A percentile compares a stretch with the other conserved stretches of the same genome.
These are phyloP conservation scores for Xylariaceae sp. DNA, from an alignment of 2,329 filamentous ascomycete genomes.

Conservation along the genomic window DNA sequence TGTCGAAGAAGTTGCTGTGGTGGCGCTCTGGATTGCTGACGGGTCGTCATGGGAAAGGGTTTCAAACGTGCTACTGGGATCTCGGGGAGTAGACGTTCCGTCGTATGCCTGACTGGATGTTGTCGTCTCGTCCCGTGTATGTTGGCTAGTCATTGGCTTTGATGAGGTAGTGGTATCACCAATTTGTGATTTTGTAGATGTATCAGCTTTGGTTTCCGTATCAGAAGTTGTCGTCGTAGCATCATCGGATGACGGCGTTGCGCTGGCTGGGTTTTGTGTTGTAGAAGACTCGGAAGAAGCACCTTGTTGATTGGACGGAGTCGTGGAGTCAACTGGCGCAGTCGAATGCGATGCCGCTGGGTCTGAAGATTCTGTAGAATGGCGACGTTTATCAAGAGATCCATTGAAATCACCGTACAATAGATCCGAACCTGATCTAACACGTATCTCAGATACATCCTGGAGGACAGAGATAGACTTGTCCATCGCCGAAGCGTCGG, in stretches of 20 bases:
- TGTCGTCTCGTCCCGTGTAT: too few species aligned
- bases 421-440: constrained; percentile 9
- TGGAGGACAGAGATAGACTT: constrained; percentile 7
- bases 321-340: neutral
- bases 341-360: neutral
- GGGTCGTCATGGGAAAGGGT: too few species aligned
- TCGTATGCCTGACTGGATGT: too few species aligned
- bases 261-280: neutral
- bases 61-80: too few species aligned
- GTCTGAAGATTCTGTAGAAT: constrained; percentile 6
- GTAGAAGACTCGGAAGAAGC: neutral
- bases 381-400: constrained; percentile 9
- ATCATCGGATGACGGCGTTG: neutral
- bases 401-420: neutral
- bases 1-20: neutral
- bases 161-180: too few species aligned
- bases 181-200: too few species aligned
- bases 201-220: neutral
- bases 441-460: constrained; percentile 17
- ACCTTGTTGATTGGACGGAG: neutral
- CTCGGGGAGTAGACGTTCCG: too few species aligned
- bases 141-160: too few species aligned
- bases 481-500: constrained; percentile 16
- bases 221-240: neutral
- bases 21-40: too few species aligned